A percentile compares a stretch with the other conserved stretches of the same genome.
Conservation (phyloP, 2,329 filamentous ascomycete genomes). For the Penicillium occitanis region DNA sequence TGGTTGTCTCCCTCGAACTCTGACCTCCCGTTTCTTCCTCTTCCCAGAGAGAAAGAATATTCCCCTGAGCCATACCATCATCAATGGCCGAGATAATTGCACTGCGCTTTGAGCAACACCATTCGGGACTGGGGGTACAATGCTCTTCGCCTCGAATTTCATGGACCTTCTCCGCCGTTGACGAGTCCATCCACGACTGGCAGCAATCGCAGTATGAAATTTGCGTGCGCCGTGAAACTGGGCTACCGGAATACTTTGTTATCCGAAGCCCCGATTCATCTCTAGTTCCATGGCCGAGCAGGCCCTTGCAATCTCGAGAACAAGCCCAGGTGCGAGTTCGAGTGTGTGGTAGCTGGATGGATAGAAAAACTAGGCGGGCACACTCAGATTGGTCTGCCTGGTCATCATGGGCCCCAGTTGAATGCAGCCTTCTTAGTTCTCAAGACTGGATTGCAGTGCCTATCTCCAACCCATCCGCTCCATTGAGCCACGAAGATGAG, state of each 20-base stretch:
- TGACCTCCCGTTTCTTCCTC: background rate
- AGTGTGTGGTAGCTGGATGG: background rate
- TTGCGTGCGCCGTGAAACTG: background rate
- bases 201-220: background rate
- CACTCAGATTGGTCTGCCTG: background rate
- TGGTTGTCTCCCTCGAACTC: background rate
- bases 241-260: background rate
- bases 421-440: background rate
- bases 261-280: conserved; percentile 24
- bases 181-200: background rate
- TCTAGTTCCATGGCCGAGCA: conserved; percentile 28
- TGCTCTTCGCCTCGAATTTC: conserved; percentile 28
- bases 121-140: conserved; percentile 20
- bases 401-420: background rate
- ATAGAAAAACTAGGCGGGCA: background rate
- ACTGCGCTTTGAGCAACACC: conserved; percentile 7
- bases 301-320: conserved; percentile 23
- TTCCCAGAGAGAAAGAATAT: background rate
- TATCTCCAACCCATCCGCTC: background rate
- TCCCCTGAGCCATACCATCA: background rate
- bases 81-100: background rate
- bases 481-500: background rate
- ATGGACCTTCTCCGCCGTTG: conserved; percentile 25
- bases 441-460: background rate
- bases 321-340: conserved; percentile 10